Percentiles rank a stretch among this genome's conserved stretches.
Evolutionary conservation across 2,329 filamentous ascomycete species (phyloP).

Genomic region (Corniculantispora saksenae): DNA sequence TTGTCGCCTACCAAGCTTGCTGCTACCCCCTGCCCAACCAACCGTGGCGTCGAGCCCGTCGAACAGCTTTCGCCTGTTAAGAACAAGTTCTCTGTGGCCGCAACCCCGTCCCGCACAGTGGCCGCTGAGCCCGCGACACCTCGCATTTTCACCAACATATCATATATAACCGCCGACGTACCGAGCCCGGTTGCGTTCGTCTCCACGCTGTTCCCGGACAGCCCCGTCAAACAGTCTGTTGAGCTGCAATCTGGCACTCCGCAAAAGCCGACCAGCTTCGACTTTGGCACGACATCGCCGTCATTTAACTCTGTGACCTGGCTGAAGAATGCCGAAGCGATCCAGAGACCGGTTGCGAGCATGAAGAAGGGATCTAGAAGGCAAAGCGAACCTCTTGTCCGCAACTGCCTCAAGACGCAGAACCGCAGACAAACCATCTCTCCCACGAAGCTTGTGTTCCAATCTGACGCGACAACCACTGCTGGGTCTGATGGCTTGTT

Average conservation of each 20-base stretch:
- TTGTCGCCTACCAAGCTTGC: not conserved
- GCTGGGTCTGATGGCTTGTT: not conserved
- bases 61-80: constrained; percentile 4
- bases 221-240: constrained; percentile 10
- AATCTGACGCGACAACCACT: not conserved
- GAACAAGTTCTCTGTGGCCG: not conserved
- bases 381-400: constrained; percentile 38
- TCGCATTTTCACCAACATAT: constrained; percentile 3
- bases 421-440: constrained; percentile 32
- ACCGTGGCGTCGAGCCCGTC: not conserved
- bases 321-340: constrained; percentile 27
- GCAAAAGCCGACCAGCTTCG: constrained; percentile 26
- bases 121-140: constrained; percentile 3
- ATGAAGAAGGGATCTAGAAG: constrained; percentile 30
- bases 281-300: constrained; percentile 32
- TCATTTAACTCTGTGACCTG: constrained; percentile 32
- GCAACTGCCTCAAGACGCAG: constrained; percentile 26
- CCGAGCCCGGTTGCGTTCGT: constrained; percentile 12
- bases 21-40: constrained; percentile 12
- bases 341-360: constrained; percentile 26
- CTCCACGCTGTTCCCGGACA: constrained; percentile 6
- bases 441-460: constrained; percentile 23
- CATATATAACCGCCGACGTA: not conserved
- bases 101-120: not conserved
- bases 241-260: constrained; percentile 9